These are phyloP conservation scores for Trichophyton schoenleinii DNA, from an alignment of 2,329 filamentous ascomycete species.

Conservation along the genomic window DNA sequence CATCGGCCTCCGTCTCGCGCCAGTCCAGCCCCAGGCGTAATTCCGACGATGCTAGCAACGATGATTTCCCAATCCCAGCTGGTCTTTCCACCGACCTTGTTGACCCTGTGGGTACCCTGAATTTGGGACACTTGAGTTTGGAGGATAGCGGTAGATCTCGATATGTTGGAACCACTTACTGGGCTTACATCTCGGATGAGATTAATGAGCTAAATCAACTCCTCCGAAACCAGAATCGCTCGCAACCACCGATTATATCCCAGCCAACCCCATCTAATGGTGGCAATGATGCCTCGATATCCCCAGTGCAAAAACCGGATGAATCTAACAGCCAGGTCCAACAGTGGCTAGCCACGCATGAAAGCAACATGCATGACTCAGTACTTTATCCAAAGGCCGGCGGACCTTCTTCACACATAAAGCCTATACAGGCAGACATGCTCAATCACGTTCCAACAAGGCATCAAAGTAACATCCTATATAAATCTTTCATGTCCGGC, in stretches of 20 bases:
- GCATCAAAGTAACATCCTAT: constrained; percentile 35
- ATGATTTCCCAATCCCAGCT: constrained; percentile 33
- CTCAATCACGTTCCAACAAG: constrained; percentile 32
- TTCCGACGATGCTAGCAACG: constrained; percentile 23
- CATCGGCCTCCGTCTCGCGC: constrained; percentile 14
- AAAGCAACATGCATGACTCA: not conserved
- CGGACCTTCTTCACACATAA: constrained; percentile 23
- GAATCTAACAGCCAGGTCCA: not conserved
- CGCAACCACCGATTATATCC: constrained; percentile 10
- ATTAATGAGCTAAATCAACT: constrained; percentile 35
- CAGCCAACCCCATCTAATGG: not conserved
- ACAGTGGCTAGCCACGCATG: not conserved
- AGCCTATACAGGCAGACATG: constrained; percentile 28
- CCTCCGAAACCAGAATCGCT: constrained; percentile 30
- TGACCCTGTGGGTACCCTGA: constrained; percentile 31
- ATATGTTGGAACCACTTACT: constrained; percentile 36
- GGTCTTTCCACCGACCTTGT: constrained; percentile 32
- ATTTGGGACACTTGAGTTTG: constrained; percentile 32
- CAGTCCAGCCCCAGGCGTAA: constrained; percentile 24
- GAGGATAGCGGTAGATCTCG: constrained; percentile 33
- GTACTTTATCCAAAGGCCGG: constrained; percentile 17
- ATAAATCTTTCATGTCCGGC: constrained; percentile 36
- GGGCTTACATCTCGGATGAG: constrained; percentile 36
- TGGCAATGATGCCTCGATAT: not conserved
- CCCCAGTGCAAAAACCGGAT: not conserved